Evolutionary conservation across 2,329 filamentous ascomycete species (phyloP), one percentile per base, ranked within the genome.

Genomic region (Fusarium sororula): DNA sequence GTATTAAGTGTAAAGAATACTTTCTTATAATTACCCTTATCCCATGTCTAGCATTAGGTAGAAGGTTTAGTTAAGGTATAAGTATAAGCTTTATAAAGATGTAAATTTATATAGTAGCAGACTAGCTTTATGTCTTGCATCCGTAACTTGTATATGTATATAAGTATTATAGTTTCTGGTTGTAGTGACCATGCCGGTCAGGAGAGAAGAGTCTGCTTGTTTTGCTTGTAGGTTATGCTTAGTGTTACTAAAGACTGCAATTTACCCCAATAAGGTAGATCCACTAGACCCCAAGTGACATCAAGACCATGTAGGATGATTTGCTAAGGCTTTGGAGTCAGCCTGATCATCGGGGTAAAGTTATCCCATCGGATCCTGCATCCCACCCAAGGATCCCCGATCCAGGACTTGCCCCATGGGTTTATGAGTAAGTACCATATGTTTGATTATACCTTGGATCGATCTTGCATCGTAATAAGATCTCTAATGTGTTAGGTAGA

Each of bases 281-380:
- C 24, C 22, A 1, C 18, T 22, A 22, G 14, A 22, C 5, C 14
- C 4, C 4, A 26, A 17, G 18, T 12, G 13, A 38, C 18, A 22
- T 9, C 10, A n/a, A 54, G 32, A 17, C 5, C 1, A 11, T 17
- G 6, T 7, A 14, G 10, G 7, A 7, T 22, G 20, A n/a, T 28
- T 7, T 55, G 35, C 3, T 4, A 14, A 41, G 11, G 24, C 20
- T 22, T n/a, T 17, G 24, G 11, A 39, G 35, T n/a, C 11, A 39
- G 51, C 51, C 24, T 55, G 35, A 41, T 41, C 7, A 10, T 28
- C 51, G 51, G 51, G 14, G 11, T 7, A 55, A 55, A 55, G 35
- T 55, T 55, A n/a, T 15, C 26, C 51, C 51, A 55, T 55, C 51
- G 35, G 24, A 55, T 55, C 51, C 51, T 55, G 35, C 35, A 55